phyloP scores from a whole-genome alignment of 495 filamentous ascomycete species.

The Astrothelium subdiscretum region DNA sequence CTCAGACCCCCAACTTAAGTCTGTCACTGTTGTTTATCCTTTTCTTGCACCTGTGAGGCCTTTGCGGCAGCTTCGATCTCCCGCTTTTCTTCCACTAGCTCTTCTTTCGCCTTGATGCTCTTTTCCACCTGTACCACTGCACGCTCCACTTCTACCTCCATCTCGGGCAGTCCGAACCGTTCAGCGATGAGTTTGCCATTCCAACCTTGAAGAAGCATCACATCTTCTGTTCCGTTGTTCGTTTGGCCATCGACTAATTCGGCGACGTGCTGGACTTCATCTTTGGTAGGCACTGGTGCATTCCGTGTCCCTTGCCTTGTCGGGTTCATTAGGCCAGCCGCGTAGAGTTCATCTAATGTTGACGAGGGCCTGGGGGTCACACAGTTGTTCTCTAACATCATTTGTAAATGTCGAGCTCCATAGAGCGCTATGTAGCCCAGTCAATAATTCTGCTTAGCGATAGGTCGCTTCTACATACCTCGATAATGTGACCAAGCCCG shows the following conservation, averaged over 20 bases:
- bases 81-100: constrained; percentile 43
- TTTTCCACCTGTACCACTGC: constrained; percentile 79
- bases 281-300: constrained; percentile 16
- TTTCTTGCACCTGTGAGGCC: not conserved
- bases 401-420: constrained; percentile 77
- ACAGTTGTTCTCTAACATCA: constrained; percentile 60
- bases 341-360: constrained; percentile 62
- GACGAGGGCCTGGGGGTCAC: constrained; percentile 49
- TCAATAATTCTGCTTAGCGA: constrained; percentile 9
- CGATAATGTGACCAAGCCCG: constrained; percentile 62
- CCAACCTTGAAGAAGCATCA: constrained; percentile 31
- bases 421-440: constrained; percentile 43
- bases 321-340: constrained; percentile 27
- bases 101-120: constrained; percentile 26
- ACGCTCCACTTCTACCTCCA: constrained; percentile 79
- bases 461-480: constrained; percentile 30
- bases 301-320: constrained; percentile 22
- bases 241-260: constrained; percentile 44
- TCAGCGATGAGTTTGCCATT: constrained; percentile 35
- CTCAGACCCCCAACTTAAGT: not conserved
- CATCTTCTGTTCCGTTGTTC: constrained; percentile 24
- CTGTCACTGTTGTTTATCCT: not conserved
- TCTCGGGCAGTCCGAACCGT: constrained; percentile 49
- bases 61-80: constrained; percentile 14
- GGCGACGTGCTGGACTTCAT: constrained; percentile 42